Percentiles rank a stretch among this genome's conserved stretches.
phyloP scores from a whole-genome alignment of 495 filamentous ascomycete genomes.

The Penicillium diatomitis region DNA sequence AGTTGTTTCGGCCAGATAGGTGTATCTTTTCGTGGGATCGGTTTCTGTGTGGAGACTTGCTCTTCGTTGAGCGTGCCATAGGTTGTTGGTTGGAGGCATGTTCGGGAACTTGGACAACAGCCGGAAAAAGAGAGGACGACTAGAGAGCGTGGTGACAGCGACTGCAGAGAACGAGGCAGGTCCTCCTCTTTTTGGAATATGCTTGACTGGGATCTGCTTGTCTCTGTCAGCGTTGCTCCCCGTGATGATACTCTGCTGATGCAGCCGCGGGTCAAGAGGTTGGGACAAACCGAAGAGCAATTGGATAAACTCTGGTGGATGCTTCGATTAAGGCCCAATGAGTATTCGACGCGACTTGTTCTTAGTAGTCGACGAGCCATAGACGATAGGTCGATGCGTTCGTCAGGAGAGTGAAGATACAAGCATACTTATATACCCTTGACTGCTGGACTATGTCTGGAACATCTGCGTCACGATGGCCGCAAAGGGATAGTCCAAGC shows the following conservation, averaged over 20 bases:
- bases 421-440: conserved; percentile 1
- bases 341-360: neutral
- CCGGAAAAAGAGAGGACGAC: neutral
- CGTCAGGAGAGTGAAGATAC: neutral
- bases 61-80: conserved; percentile 5
- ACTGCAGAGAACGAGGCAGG: too few relatives aligned
- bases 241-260: neutral
- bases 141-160: too few relatives aligned
- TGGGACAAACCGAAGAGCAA: neutral
- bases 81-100: conserved; percentile 10
- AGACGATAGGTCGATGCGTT: neutral
- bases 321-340: neutral
- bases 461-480: neutral
- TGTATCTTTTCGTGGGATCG: conserved; percentile 11
- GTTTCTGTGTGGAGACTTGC: neutral
- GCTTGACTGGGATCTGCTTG: too few relatives aligned
- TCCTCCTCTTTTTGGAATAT: too few relatives aligned
- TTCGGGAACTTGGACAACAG: neutral
- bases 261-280: neutral
- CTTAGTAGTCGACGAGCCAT: neutral
- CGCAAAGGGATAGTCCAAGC: conserved; percentile 13
- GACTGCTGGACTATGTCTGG: neutral
- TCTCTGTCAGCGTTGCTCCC: neutral
- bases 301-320: neutral
- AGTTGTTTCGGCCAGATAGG: conserved; percentile 17